Base-by-base conservation (phyloP, 1,139 yeast genomes). In the Candida tropicalis region DNA sequence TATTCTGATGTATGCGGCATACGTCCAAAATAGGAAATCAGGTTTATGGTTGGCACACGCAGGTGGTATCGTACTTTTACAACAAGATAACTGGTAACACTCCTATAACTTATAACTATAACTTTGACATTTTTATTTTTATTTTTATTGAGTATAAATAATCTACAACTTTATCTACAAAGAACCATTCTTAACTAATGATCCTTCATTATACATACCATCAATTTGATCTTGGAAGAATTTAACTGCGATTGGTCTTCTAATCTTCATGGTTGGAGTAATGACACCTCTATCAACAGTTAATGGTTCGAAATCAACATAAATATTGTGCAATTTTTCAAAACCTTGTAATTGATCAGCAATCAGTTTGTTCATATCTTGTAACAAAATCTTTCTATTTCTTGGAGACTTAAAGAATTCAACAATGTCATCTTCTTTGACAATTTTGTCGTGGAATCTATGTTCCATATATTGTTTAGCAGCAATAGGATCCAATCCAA, bases 201-300 rank as follows among this genome's bases (percentile, higher is more conserved):
- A 65, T 10, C 78, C 93, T 57, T 86, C 89, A 5, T 64, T 67
- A 55, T 87, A 87, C 66, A 87, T 66, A n/a, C 55, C 58, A 5
- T 72, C 71, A 44, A 85, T 64, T n/a, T 65, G 67, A 1, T 61
- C 54, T 42, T 66, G 66, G 60, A 81, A 86, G 52, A 66, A 68
- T 54, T 74, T 75, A 28, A 73, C 65, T 9, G 88, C 87, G 35
- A 73, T 66, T 6, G 78, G 75, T 54, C 95, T 71, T 65, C 82
- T 84, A 49, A 85, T 75, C 65, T 87, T 87, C 58, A 86, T 65
- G 2, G 95, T 86, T 35, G 95, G 95, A 4, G 95, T 87, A 35
- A 86, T 64, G 11, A 81, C 78, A 41, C 81, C 84, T 47, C 81
- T 79, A 38, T 78, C 85, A 25, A 80, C 63, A 24, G 75, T 81